Evolutionary conservation across 148 eudicot species (phyloP).

Genomic region (Nepenthes mirabilis): DNA sequence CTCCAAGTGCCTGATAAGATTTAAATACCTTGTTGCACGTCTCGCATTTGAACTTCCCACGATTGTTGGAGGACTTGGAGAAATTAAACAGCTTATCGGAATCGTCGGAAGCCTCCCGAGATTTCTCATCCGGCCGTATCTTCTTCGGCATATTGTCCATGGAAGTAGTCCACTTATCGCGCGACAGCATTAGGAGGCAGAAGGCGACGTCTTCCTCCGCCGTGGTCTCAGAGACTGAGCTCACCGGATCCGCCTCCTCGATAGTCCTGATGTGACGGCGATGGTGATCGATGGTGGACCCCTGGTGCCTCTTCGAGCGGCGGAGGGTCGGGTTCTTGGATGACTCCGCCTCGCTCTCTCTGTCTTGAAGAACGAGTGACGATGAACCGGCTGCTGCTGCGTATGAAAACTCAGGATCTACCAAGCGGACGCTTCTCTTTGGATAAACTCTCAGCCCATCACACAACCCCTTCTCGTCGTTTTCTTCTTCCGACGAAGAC

Average conservation of each 20-base stretch:
- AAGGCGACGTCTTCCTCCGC: conserved; percentile 67
- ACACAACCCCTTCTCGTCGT: conserved; percentile 12
- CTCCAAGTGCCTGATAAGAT: conserved; percentile 80
- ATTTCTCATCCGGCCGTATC: conserved; percentile 3
- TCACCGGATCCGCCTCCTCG: conserved; percentile 13
- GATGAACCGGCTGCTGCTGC: conserved; percentile 4
- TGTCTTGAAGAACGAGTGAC: conserved; percentile 19
- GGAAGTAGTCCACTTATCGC: conserved; percentile 36
- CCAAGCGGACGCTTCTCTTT: conserved; percentile 18
- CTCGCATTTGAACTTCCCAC: conserved; percentile 39
- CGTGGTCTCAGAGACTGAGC: conserved; percentile 47
- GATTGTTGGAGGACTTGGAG: conserved; percentile 2
- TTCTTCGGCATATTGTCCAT: conserved; percentile 1
- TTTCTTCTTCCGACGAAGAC: conserved; percentile 10
- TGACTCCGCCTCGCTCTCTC: conserved; percentile 54
- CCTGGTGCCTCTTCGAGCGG: conserved; percentile 35
- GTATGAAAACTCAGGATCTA: conserved; percentile 22
- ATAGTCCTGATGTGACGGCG: not conserved
- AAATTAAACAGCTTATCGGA: not conserved
- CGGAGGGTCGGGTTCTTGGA: conserved; percentile 25
- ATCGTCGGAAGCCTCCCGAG: not conserved
- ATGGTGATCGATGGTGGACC: conserved; percentile 8
- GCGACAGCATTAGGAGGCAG: conserved; percentile 64
- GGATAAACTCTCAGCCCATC: conserved; percentile 22
- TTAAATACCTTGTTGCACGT: conserved; percentile 43